Evolutionary conservation across 148 eudicot species (phyloP), one percentile per base, ranked within the genome.

Genomic region (Rhododendron vialii): DNA sequence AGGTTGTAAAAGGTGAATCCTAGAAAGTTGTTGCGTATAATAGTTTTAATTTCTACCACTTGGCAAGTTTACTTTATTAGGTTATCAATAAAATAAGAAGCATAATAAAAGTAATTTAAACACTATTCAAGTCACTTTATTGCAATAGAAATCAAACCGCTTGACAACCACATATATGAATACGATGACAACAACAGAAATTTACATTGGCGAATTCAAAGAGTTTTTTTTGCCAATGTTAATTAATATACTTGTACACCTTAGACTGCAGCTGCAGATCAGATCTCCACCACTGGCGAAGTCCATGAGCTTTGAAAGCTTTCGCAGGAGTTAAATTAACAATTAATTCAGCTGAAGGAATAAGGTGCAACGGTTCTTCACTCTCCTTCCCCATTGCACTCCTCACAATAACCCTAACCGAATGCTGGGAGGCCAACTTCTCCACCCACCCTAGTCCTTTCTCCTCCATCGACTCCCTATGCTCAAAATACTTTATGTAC

Each of bases 261-360:
- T 79, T 91, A 35, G 93, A 89, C 88, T 92, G 90, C 84, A 92
- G 88, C 36, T 89, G 76, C 55, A 90, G 84, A 88, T 92, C 97
- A 59, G 86, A 86, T 73, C 89, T 82, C 98, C 98, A 96, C 99
- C 99, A 96, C 88, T 96, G 99, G 78, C 90, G 91, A 69, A 96
- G 92, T 2, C 92, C 96, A 89, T 96, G 99, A 78, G 98, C 99
- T 82, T 90, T 94, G 63, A 95, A 88, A 79, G 90, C 94, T 15
- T 79, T 84, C 8, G 95, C 87, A 65, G 89, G 87, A 33, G 87
- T 83, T 28, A 38, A 43, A 84, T 94, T 96, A 33, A 96, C 91
- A 1, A 89, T 88, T 86, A 96, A 83, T 84, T 92, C 83, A 10
- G 98, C 99, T 1, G 98, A 96, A 18, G 99, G 99, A 74, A 96